Evolutionary conservation across 768 basidiomycete genomes (phyloP).

Genomic region (Boletus tomentosulus): DNA sequence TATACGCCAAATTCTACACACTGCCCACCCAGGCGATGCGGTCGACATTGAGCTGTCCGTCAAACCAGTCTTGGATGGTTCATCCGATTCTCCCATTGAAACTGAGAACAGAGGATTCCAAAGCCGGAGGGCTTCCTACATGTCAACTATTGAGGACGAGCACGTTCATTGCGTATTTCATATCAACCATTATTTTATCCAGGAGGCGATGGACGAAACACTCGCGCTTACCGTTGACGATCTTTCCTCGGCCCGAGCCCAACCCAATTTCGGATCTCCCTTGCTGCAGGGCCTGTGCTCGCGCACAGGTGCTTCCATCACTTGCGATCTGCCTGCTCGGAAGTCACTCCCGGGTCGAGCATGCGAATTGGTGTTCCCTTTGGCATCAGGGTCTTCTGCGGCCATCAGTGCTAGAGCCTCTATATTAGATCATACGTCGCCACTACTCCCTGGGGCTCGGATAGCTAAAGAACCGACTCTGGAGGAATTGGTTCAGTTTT

Average conservation of each 20-base stretch:
- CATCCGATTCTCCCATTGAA: constrained; percentile 24
- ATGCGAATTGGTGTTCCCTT: constrained; percentile 61
- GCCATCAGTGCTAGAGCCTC: constrained; percentile 38
- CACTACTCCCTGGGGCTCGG: constrained; percentile 45
- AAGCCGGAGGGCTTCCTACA: constrained; percentile 24
- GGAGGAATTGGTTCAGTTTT: constrained; percentile 73
- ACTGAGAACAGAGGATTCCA: constrained; percentile 20
- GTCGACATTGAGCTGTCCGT: constrained; percentile 81
- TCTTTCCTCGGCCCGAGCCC: constrained; percentile 24
- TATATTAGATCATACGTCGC: constrained; percentile 44
- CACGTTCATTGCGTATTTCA: constrained; percentile 57
- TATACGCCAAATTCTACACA: constrained; percentile 74
- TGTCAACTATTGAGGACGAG: constrained; percentile 27
- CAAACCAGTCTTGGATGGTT: constrained; percentile 28
- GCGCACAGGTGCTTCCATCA: constrained; percentile 50
- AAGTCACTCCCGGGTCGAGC: constrained; percentile 44
- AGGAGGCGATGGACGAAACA: constrained; percentile 15
- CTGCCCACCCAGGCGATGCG: constrained; percentile 69
- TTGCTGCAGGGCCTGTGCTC: constrained; percentile 58
- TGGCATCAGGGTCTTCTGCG: constrained; percentile 57
- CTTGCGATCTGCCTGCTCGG: constrained; percentile 39
- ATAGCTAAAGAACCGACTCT: constrained; percentile 71
- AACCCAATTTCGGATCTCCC: constrained; percentile 44
- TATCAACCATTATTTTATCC: constrained; percentile 47
- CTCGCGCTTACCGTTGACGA: constrained; percentile 9